Evolutionary conservation across 108 stramenopile genomes (phyloP).

Genomic region (Seminavis robusta): DNA sequence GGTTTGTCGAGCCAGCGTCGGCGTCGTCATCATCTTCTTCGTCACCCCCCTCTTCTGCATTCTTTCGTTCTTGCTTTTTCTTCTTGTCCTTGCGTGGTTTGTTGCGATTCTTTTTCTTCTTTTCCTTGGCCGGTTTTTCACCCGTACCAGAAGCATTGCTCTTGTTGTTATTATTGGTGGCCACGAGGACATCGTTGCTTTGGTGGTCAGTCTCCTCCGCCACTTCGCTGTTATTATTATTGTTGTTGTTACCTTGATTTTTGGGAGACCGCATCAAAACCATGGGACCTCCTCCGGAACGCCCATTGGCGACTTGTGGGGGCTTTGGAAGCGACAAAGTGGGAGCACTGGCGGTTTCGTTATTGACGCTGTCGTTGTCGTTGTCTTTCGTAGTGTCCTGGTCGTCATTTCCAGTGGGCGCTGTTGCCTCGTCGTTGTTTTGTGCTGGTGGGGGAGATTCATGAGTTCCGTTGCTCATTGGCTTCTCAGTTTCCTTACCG

Average conservation of each 20-base stretch:
- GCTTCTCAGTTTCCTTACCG: background rate
- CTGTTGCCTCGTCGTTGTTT: constrained; percentile 1
- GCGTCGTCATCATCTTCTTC: background rate
- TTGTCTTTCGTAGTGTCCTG: background rate
- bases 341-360: background rate
- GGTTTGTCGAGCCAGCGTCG: background rate
- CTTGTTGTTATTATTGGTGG: background rate
- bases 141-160: background rate
- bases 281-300: too few relatives aligned
- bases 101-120: background rate
- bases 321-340: too few relatives aligned
- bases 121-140: background rate
- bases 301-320: too few relatives aligned
- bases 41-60: background rate
- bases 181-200: background rate
- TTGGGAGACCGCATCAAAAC: too few relatives aligned
- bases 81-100: background rate
- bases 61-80: background rate
- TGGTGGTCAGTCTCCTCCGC: background rate
- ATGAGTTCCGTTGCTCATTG: background rate
- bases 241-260: too few relatives aligned
- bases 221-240: background rate
- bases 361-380: background rate
- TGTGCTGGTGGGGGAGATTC: background rate
- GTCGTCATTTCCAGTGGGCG: constrained; percentile 2